Percentiles rank a stretch among this genome's conserved stretches.
Evolutionary conservation across 2,329 filamentous ascomycete genomes (phyloP).

Genomic region (Beauveria australis): DNA sequence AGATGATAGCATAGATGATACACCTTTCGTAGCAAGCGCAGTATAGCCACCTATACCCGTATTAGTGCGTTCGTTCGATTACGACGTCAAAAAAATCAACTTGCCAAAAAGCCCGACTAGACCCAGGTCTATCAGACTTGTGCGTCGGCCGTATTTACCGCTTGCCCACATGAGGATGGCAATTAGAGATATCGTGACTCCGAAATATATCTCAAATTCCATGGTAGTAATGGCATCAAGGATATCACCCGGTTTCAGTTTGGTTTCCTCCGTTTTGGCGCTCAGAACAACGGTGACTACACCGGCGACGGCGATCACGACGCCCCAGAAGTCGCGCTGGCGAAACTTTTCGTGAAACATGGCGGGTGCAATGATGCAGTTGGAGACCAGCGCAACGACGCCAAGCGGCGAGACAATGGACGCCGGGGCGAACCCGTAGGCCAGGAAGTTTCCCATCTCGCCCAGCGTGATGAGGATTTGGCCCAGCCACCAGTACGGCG

Average conservation of each 20-base stretch:
- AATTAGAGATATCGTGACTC: conserved; percentile 67
- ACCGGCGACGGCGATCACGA: conserved; percentile 76
- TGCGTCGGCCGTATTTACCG: conserved; percentile 72
- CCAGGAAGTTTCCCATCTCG: conserved; percentile 92
- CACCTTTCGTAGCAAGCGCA: conserved; percentile 91
- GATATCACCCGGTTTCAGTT: conserved; percentile 82
- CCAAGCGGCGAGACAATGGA: conserved; percentile 95
- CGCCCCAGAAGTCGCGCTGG: conserved; percentile 75
- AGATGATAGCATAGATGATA: conserved; percentile 88
- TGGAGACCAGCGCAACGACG: conserved; percentile 93
- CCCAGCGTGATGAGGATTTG: conserved; percentile 88
- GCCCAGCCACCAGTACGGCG: conserved; percentile 93
- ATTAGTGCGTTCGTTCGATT: conserved; percentile 5
- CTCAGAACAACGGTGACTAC: conserved; percentile 90
- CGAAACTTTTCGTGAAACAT: conserved; percentile 90
- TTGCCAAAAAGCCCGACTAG: conserved; percentile 88
- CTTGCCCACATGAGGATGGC: conserved; percentile 72
- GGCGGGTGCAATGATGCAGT: conserved; percentile 91
- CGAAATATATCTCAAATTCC: conserved; percentile 88
- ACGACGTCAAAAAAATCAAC: conserved; percentile 20
- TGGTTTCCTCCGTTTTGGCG: conserved; percentile 80
- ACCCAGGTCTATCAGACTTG: conserved; percentile 85
- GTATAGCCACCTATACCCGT: conserved; percentile 72
- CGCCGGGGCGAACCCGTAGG: conserved; percentile 94
- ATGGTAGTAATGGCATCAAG: conserved; percentile 80